phyloP scores from a whole-genome alignment of 1,284 basidiomycete species.

The Paramarasmius palmivorus region DNA sequence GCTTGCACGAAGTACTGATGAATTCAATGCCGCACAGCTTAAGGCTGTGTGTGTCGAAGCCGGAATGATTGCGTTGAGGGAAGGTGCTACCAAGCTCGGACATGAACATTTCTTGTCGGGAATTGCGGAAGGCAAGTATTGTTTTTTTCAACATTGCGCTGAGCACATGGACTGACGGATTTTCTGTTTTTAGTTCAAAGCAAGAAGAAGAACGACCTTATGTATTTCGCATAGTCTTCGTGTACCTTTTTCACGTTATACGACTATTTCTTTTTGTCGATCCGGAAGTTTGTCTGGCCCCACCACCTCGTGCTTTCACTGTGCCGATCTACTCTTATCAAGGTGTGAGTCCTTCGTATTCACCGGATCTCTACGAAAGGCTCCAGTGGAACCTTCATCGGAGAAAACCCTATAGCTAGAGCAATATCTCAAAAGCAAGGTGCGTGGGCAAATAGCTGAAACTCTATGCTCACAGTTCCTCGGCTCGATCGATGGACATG shows the following conservation, averaged over 20 bases:
- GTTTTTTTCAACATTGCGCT: constrained; percentile 4
- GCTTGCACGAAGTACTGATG: constrained; percentile 90
- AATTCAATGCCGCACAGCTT: constrained; percentile 96
- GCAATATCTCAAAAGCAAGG: too few species aligned
- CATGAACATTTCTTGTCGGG: constrained; percentile 95
- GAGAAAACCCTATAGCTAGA: too few species aligned
- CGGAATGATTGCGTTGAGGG: constrained; percentile 96
- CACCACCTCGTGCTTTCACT: neutral
- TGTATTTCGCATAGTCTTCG: constrained; percentile 78
- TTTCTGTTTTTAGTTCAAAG: constrained; percentile 69
- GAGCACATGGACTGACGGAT: constrained; percentile 15
- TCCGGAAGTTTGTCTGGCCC: constrained; percentile 1
- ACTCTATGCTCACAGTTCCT: too few species aligned
- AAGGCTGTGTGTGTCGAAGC: constrained; percentile 97
- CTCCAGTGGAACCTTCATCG: too few species aligned
- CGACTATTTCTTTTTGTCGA: constrained; percentile 1
- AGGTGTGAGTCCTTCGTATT: too few species aligned
- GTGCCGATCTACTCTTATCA: neutral
- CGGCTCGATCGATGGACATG: too few species aligned
- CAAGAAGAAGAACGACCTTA: constrained; percentile 94
- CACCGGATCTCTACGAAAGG: too few species aligned
- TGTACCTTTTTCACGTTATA: neutral
- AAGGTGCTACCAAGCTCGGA: constrained; percentile 86
- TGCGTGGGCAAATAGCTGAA: too few species aligned
- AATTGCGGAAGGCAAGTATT: constrained; percentile 79